A percentile compares a stretch with the other conserved stretches of the same genome.
Evolutionary conservation across 78 protist species (phyloP).

Genomic region (Creolimax fragrantissima): DNA sequence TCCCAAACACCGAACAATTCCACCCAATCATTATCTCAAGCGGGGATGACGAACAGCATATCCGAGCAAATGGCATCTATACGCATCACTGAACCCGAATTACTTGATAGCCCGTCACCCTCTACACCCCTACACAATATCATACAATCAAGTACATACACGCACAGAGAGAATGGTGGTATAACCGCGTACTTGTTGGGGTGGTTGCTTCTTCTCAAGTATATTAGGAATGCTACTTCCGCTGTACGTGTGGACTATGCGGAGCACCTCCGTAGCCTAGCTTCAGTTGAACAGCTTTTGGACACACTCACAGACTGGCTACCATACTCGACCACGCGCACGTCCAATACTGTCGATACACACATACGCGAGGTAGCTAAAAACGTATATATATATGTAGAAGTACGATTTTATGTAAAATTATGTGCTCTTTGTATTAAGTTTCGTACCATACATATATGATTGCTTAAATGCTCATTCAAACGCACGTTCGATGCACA

Average conservation of each 20-base stretch:
- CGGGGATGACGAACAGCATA: too few species aligned
- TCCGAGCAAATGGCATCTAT: too few species aligned
- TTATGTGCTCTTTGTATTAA: not conserved
- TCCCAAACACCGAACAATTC: not conserved
- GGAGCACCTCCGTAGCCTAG: not conserved
- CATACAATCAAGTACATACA: too few species aligned
- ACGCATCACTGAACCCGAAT: too few species aligned
- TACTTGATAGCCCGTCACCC: too few species aligned
- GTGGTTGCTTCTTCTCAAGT: not conserved
- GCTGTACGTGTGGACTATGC: not conserved
- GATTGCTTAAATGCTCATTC: not conserved
- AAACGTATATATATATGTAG: not conserved
- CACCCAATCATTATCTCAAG: too few species aligned
- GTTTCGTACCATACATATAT: not conserved
- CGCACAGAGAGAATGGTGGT: too few species aligned
- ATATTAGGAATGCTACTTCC: not conserved
- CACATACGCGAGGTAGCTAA: not conserved
- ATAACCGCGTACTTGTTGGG: not conserved
- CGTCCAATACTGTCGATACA: not conserved
- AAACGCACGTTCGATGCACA: not conserved
- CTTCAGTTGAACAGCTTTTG: not conserved
- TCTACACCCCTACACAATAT: too few species aligned
- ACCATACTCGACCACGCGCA: not conserved
- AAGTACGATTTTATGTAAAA: not conserved
- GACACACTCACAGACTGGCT: not conserved